Percentiles rank a stretch among this genome's conserved stretches.
These are phyloP conservation scores for Conticribra weissflogii DNA, from an alignment of 108 stramenopile species.

Conservation along the genomic window DNA sequence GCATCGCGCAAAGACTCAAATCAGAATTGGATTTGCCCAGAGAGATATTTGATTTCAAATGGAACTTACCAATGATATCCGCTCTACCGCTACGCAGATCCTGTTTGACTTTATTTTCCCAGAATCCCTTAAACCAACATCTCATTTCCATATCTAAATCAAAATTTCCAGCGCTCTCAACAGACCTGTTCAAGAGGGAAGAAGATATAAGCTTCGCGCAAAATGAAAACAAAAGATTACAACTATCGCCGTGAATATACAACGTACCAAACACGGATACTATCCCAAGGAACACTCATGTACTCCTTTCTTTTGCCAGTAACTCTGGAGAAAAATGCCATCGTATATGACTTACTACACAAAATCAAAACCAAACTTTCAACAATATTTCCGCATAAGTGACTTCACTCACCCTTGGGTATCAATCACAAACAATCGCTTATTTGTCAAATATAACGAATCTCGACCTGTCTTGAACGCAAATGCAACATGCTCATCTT, in stretches of 20 bases:
- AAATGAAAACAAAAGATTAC: too few species aligned
- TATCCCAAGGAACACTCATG: conserved; percentile 56
- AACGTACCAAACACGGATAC: conserved; percentile 55
- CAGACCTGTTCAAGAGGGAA: conserved; percentile 21
- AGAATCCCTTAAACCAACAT: conserved; percentile 42
- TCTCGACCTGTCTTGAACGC: conserved; percentile 77
- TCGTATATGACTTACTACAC: too few species aligned
- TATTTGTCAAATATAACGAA: conserved; percentile 55
- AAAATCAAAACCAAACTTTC: background rate
- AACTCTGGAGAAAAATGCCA: too few species aligned
- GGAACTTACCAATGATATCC: conserved; percentile 32
- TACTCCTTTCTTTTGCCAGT: conserved; percentile 66
- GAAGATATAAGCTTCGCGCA: too few species aligned
- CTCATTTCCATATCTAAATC: conserved; percentile 60
- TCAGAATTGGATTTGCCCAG: too few species aligned
- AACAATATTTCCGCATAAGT: too few species aligned
- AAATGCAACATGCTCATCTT: conserved; percentile 64
- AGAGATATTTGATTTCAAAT: too few species aligned
- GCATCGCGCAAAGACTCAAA: conserved; percentile 65
- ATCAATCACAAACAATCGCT: conserved; percentile 47
- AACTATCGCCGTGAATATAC: too few species aligned
- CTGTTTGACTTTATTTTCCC: conserved; percentile 31
- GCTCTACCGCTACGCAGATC: conserved; percentile 24
- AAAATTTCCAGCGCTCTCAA: conserved; percentile 71
- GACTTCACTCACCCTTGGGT: conserved; percentile 21